Conservation (phyloP, 352 stramenopile species). For the Blastocystis sp. region DNA sequence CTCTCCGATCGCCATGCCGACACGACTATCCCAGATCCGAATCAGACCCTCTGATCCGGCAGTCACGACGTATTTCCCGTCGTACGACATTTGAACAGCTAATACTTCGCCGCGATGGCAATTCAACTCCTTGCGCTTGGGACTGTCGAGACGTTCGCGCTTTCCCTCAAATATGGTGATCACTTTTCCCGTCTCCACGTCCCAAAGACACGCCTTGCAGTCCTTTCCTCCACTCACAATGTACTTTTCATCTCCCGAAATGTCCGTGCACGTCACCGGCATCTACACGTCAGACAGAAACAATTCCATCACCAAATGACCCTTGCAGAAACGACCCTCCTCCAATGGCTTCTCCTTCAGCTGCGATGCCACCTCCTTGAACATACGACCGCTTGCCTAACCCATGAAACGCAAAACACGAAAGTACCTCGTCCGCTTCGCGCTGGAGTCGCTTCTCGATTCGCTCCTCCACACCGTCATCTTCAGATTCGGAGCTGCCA, state of each 20-base stretch:
- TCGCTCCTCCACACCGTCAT: slow-evolving; percentile 68
- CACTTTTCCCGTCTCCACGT: slow-evolving; percentile 66
- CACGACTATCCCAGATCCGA: slow-evolving; percentile 69
- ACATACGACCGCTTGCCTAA: slow-evolving; percentile 74
- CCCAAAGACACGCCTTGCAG: slow-evolving; percentile 77
- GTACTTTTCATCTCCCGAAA: slow-evolving; percentile 74
- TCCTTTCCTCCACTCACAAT: slow-evolving; percentile 81
- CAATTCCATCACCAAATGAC: slow-evolving; percentile 53
- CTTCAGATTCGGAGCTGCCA: slow-evolving; percentile 63
- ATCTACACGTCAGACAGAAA: slow-evolving; percentile 61
- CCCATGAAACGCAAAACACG: neutral
- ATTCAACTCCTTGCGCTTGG: slow-evolving; percentile 66
- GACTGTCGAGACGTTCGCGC: slow-evolving; percentile 61
- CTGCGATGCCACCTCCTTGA: slow-evolving; percentile 70
- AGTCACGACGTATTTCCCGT: slow-evolving; percentile 78
- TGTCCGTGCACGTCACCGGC: slow-evolving; percentile 74
- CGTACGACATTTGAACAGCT: slow-evolving; percentile 74
- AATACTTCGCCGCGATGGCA: slow-evolving; percentile 66
- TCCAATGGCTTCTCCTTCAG: slow-evolving; percentile 72
- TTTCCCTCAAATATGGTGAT: slow-evolving; percentile 60
- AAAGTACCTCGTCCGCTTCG: slow-evolving; percentile 53
- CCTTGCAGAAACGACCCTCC: slow-evolving; percentile 58
- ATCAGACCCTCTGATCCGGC: slow-evolving; percentile 79
- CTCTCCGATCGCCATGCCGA: neutral
- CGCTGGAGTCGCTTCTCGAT: slow-evolving; percentile 71